A percentile compares a stretch with the other conserved stretches of the same genome.
Evolutionary conservation across 2,329 filamentous ascomycete species (phyloP).

Genomic region (Plectosphaerella plurivora): DNA sequence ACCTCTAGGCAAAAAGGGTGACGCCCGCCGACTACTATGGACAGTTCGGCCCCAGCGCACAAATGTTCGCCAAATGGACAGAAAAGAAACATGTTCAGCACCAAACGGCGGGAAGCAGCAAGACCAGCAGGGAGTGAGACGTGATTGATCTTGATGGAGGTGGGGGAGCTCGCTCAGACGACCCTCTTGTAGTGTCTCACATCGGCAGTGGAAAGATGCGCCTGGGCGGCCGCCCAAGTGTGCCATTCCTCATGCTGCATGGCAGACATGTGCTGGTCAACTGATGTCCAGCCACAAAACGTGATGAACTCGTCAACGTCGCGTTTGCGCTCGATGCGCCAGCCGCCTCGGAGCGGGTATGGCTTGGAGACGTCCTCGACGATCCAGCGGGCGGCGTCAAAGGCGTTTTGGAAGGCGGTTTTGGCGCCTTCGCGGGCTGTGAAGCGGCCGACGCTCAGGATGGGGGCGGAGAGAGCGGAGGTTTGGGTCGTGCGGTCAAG

Average conservation of each 20-base stretch:
- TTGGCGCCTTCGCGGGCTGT: conserved; percentile 24
- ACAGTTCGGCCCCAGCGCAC: neutral
- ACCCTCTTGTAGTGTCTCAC: conserved; percentile 26
- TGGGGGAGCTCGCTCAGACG: conserved; percentile 11
- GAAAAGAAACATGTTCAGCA: neutral
- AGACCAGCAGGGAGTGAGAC: too few species aligned
- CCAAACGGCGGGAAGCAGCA: too few species aligned
- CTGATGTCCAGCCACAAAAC: conserved; percentile 30
- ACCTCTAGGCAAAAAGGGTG: neutral
- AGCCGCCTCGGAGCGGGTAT: conserved; percentile 30
- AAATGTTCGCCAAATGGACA: neutral
- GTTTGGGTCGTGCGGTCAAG: neutral
- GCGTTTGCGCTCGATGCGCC: conserved; percentile 34
- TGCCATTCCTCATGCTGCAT: conserved; percentile 16
- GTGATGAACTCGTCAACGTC: conserved; percentile 32
- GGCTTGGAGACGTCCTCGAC: conserved; percentile 23
- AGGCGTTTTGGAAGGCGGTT: conserved; percentile 26
- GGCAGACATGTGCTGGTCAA: conserved; percentile 26
- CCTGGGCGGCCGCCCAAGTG: conserved; percentile 16
- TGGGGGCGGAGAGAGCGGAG: conserved; percentile 12
- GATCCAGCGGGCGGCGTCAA: conserved; percentile 24
- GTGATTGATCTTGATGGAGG: too few species aligned
- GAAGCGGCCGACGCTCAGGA: conserved; percentile 32
- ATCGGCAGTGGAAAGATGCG: conserved; percentile 16
- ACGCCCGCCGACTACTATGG: neutral